Conservation (phyloP, 805 yeast genomes). For the Torulaspora maleeae region DNA sequence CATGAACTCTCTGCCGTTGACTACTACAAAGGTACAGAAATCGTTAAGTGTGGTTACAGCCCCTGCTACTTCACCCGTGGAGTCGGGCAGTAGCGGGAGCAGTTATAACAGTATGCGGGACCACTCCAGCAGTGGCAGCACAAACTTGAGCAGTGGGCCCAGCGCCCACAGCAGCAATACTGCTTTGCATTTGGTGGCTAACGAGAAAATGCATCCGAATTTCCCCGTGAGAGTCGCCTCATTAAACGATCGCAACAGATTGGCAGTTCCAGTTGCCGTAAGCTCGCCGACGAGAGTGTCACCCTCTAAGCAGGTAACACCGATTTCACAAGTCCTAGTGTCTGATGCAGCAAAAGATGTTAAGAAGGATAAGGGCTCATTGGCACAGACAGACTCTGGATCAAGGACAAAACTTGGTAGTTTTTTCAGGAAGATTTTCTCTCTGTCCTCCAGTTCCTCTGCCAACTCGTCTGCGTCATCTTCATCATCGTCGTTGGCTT, state of each 20-base stretch:
- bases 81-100: slow-evolving; percentile 10
- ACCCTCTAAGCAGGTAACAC: too few relatives aligned
- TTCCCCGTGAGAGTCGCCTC: neutral
- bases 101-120: slow-evolving; percentile 18
- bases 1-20: slow-evolving; percentile 8
- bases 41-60: neutral
- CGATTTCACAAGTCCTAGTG: too few relatives aligned
- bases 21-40: neutral
- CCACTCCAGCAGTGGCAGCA: slow-evolving; percentile 8
- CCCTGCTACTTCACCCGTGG: slow-evolving; percentile 2
- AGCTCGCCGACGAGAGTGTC: too few relatives aligned
- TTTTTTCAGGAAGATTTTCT: slow-evolving; percentile 16
- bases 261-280: too few relatives aligned
- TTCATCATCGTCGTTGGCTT: neutral
- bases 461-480: neutral
- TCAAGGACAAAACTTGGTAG: slow-evolving; percentile 13
- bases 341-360: neutral
- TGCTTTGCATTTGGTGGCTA: neutral
- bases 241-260: neutral
- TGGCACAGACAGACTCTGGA: neutral
- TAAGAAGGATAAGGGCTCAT: neutral
- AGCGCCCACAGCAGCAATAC: slow-evolving; percentile 9
- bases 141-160: slow-evolving; percentile 9
- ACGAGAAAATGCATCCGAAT: neutral
- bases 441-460: slow-evolving; percentile 4